Conservation (phyloP, 1,139 yeast species). For the Pichia sp. region DNA sequence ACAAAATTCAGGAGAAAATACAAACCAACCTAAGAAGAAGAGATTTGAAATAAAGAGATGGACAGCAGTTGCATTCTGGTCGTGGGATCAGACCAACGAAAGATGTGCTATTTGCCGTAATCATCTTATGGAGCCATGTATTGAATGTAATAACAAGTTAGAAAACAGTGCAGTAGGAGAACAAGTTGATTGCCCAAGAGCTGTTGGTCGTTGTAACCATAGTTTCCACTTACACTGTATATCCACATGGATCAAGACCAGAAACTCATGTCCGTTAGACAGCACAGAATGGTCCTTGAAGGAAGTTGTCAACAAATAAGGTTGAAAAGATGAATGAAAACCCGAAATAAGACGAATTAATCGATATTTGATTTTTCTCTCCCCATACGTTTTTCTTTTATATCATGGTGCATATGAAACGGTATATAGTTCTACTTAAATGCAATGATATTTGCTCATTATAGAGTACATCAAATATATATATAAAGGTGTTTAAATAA, state of each 20-base stretch:
- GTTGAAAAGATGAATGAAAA: no score
- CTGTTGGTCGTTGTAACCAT: constrained; percentile 97
- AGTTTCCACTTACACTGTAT: constrained; percentile 97
- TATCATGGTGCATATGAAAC: no score
- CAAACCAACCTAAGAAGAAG: constrained; percentile 41
- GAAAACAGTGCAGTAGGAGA: constrained; percentile 37
- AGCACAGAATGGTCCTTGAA: constrained; percentile 92
- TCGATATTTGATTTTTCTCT: no score
- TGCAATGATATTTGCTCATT: no score
- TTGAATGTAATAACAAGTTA: constrained; percentile 59
- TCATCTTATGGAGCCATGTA: constrained; percentile 98
- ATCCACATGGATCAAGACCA: constrained; percentile 93
- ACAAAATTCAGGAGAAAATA: constrained; percentile 22
- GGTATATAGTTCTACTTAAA: no score
- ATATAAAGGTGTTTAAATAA: no score
- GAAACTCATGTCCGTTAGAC: constrained; percentile 97
- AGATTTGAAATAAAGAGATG: constrained; percentile 78
- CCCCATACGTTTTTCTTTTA: no score
- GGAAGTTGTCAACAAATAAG: constrained; percentile 40
- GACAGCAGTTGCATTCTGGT: constrained; percentile 99
- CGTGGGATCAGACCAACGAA: constrained; percentile 91
- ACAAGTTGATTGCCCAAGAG: constrained; percentile 88
- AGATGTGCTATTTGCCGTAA: constrained; percentile 98
- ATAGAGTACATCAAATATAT: no score
- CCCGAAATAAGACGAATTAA: no score